Conservation (phyloP, 371 early-diverging fungal genomes). For the Lichtheimia ornata region DNA sequence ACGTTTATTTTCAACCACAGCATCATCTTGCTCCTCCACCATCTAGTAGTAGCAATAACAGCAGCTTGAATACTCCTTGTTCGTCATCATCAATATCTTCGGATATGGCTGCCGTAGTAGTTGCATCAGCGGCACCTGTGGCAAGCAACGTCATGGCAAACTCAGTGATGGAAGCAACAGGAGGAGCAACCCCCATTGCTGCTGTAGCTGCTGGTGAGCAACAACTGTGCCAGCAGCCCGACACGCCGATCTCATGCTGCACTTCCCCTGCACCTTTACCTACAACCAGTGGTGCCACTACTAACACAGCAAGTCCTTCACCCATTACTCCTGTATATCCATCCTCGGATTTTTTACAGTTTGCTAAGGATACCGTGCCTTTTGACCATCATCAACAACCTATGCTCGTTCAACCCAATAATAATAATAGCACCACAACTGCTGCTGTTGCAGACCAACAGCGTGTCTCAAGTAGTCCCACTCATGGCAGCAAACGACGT, state of each 20-base stretch:
- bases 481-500: slow-evolving; percentile 3
- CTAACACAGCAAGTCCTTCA: slow-evolving; percentile 25
- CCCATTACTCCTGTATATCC: slow-evolving; percentile 14
- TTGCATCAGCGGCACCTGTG: neutral
- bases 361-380: neutral
- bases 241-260: slow-evolving; percentile 20
- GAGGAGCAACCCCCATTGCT: neutral
- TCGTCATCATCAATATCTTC: neutral
- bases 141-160: neutral
- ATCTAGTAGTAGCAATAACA: neutral
- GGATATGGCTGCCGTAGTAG: neutral
- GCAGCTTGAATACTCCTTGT: neutral
- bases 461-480: neutral
- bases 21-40: neutral
- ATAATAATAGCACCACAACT: neutral
- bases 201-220: neutral
- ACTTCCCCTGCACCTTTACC: slow-evolving; percentile 25
- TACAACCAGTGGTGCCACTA: slow-evolving; percentile 9
- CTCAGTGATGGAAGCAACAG: neutral
- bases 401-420: slow-evolving; percentile 24
- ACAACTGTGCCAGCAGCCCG: slow-evolving; percentile 1
- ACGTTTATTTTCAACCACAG: neutral
- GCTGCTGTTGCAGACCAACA: neutral
- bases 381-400: slow-evolving; percentile 3
- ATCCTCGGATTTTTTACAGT: slow-evolving; percentile 4